These are phyloP conservation scores for Phylloporus sp. DNA, from an alignment of 1,284 basidiomycete species.

Conservation along the genomic window DNA sequence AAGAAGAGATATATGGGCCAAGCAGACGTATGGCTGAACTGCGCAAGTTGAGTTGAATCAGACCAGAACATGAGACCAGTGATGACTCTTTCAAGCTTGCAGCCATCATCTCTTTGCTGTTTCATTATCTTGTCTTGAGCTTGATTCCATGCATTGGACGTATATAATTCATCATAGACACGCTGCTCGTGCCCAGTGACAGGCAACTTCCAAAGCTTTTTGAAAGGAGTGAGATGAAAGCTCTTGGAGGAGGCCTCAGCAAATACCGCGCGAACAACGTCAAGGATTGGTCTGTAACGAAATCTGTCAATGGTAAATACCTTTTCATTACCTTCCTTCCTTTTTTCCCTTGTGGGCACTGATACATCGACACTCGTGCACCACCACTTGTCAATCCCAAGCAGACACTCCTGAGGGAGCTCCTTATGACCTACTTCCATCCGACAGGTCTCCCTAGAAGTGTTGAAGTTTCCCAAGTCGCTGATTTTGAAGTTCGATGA, in stretches of 20 bases:
- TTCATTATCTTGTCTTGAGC: conserved; percentile 13
- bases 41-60: conserved; percentile 41
- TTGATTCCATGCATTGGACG: conserved; percentile 10
- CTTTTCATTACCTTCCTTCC: too few relatives aligned
- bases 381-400: too few relatives aligned
- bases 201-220: background rate
- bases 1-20: conserved; percentile 35
- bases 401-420: too few relatives aligned
- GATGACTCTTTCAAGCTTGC: background rate
- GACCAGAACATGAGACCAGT: conserved; percentile 34
- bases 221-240: background rate
- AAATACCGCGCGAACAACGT: background rate
- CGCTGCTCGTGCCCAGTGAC: background rate
- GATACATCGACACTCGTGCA: too few relatives aligned
- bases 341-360: too few relatives aligned
- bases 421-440: too few relatives aligned
- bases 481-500: too few relatives aligned
- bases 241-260: background rate
- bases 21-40: conserved; percentile 37
- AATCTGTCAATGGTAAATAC: too few relatives aligned
- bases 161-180: conserved; percentile 16
- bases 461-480: too few relatives aligned
- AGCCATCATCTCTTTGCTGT: background rate
- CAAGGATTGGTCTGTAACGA: too few relatives aligned
- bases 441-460: too few relatives aligned